A percentile compares a stretch with the other conserved stretches of the same genome.
Evolutionary conservation across 306 rosid genomes (phyloP).

Genomic region (Inga leiocalycina): DNA sequence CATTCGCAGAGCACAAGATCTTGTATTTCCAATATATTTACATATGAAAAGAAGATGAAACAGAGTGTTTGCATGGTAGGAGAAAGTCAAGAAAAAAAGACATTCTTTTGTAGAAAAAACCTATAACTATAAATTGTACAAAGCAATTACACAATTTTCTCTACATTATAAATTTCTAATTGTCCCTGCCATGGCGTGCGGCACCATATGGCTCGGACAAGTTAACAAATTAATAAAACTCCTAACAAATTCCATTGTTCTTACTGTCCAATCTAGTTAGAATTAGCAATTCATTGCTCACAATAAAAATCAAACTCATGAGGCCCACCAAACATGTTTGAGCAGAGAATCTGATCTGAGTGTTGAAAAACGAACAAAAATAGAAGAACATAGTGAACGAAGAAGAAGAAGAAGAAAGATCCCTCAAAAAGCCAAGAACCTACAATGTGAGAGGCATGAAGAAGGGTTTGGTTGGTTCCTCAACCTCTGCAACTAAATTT

Average conservation of each 20-base stretch:
- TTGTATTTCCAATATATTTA: too few relatives aligned
- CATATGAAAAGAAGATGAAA: too few relatives aligned
- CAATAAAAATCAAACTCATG: neutral
- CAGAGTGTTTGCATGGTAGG: too few relatives aligned
- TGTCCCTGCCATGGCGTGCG: neutral
- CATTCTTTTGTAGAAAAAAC: neutral
- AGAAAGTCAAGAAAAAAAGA: too few relatives aligned
- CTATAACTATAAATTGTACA: neutral
- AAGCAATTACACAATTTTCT: too few relatives aligned
- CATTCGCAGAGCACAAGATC: too few relatives aligned
- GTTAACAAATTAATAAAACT: too few relatives aligned
- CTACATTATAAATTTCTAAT: neutral
- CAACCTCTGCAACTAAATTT: neutral
- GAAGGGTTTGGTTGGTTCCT: neutral
- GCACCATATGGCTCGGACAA: neutral
- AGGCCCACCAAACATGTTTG: neutral
- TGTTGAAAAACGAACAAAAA: neutral
- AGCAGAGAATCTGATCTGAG: neutral
- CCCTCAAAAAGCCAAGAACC: constrained; percentile 14
- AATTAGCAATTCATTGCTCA: neutral
- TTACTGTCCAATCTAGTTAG: neutral
- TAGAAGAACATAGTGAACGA: neutral
- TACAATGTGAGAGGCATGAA: neutral
- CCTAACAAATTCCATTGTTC: neutral
- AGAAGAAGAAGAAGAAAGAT: neutral